Base-by-base conservation (phyloP, 2,329 filamentous ascomycete genomes). In the Calonectria hongkongensis region DNA sequence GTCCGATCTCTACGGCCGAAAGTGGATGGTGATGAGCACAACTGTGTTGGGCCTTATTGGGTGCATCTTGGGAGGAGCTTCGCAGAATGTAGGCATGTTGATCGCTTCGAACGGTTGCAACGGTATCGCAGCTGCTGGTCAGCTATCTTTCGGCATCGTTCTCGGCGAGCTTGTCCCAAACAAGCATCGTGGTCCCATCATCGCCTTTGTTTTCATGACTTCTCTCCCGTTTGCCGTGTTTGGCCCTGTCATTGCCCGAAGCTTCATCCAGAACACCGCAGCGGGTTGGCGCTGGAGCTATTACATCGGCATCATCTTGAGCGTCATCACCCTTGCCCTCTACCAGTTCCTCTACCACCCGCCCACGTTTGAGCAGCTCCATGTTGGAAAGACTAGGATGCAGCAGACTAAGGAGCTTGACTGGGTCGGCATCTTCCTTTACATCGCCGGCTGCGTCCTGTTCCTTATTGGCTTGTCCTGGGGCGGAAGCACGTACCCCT, bases 241-340 rank as follows among this genome's bases (percentile, higher is more conserved):
- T 69, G 88, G 87, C 0, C 86, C 86, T 21, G 79, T 88, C 51
- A 86, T 89, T 67, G 87, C 87, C 3, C 82, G 85, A n/a, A 79
- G 81, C 4, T 83, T 89, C 45, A 85, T 87, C 68, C 70, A 82
- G 28, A 82, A 86, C 62, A 88, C 87, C 0, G 78, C 74, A 4
- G 77, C 83, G 4, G 79, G 82, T 21, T 90, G 88, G 88, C 82
- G 88, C 48, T 88, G 87, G 86, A 84, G 81, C 68, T 90, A 87
- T 78, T 89, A 87, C 74, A 75, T 89, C 4, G 85, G 85, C 69
- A 86, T 87, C 74, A 86, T 88, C 66, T 81, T 86, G 68, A 83
- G 82, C 43, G 82, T 81, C n/a, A 70, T 87, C 27, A 81, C 84
- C 13, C 75, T 86, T 2, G 76, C 82, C 2, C 81, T 87, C 8